Percentiles rank a stretch among this genome's conserved stretches.
Evolutionary conservation across 1,284 basidiomycete species (phyloP).

Genomic region (Ustilago trichophora): DNA sequence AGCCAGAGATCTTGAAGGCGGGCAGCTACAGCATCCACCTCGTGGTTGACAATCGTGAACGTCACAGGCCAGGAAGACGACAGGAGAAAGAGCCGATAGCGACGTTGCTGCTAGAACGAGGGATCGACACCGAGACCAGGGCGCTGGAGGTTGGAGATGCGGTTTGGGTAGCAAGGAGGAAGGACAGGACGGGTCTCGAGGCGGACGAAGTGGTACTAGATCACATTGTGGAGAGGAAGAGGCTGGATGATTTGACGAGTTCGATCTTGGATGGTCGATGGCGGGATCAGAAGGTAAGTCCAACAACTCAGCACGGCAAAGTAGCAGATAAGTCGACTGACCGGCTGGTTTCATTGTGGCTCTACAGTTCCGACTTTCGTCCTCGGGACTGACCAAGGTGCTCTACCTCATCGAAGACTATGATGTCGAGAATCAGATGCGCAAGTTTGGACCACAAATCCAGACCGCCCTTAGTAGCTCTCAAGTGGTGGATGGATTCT

Average conservation of each 20-base stretch:
- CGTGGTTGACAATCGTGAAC: constrained; percentile 71
- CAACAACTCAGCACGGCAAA: not conserved
- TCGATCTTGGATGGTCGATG: constrained; percentile 72
- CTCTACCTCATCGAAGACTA: constrained; percentile 72
- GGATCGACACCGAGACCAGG: constrained; percentile 69
- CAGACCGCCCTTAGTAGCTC: constrained; percentile 69
- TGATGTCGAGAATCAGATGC: constrained; percentile 66
- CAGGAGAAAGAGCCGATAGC: constrained; percentile 39
- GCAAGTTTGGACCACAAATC: constrained; percentile 62
- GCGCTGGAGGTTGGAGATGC: constrained; percentile 72
- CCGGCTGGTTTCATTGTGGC: too few relatives aligned
- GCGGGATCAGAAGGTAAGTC: constrained; percentile 70
- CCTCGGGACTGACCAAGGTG: constrained; percentile 70
- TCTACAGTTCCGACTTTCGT: constrained; percentile 69
- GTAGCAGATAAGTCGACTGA: too few relatives aligned
- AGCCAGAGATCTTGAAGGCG: constrained; percentile 68
- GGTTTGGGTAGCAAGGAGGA: constrained; percentile 71
- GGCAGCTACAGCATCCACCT: constrained; percentile 71
- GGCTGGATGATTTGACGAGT: constrained; percentile 70
- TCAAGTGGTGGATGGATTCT: constrained; percentile 72
- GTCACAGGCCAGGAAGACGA: constrained; percentile 37
- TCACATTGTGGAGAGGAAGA: constrained; percentile 72
- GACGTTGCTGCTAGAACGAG: constrained; percentile 50
- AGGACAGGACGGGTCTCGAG: constrained; percentile 59
- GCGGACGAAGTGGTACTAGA: constrained; percentile 70